A percentile compares a stretch with the other conserved stretches of the same genome.
Conservation (phyloP, 2,329 filamentous ascomycete species). For the Rhinocladiella similis region DNA sequence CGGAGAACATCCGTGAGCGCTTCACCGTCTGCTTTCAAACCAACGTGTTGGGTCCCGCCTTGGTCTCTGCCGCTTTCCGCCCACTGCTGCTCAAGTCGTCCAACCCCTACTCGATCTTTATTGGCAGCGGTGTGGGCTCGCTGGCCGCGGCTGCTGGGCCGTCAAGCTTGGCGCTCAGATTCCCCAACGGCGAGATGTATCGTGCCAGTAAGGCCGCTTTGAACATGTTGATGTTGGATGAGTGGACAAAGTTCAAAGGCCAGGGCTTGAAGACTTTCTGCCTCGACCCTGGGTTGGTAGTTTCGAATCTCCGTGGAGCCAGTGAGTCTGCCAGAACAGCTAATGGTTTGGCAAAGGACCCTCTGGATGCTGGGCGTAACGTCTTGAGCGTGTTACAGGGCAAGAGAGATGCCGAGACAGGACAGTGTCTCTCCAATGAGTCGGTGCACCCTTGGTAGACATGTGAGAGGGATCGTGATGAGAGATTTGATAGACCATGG, state of each 20-base stretch:
- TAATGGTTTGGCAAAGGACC: slow-evolving; percentile 29
- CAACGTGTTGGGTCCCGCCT: slow-evolving; percentile 38
- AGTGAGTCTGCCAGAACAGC: slow-evolving; percentile 34
- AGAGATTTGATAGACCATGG: too few species aligned
- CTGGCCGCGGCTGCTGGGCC: slow-evolving; percentile 9
- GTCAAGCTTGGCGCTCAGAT: slow-evolving; percentile 40
- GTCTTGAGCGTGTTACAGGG: slow-evolving; percentile 45
- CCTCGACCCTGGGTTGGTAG: slow-evolving; percentile 49
- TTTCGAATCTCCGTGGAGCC: slow-evolving; percentile 43
- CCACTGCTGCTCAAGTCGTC: slow-evolving; percentile 36
- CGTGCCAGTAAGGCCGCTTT: slow-evolving; percentile 37
- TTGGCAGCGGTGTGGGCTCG: slow-evolving; percentile 37
- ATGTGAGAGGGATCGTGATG: too few species aligned
- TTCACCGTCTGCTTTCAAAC: slow-evolving; percentile 34
- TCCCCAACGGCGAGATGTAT: slow-evolving; percentile 1
- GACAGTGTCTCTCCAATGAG: slow-evolving; percentile 26
- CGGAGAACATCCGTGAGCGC: slow-evolving; percentile 13
- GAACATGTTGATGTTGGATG: slow-evolving; percentile 54
- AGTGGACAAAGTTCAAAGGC: slow-evolving; percentile 42
- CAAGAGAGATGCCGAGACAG: slow-evolving; percentile 42
- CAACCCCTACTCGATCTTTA: slow-evolving; percentile 36
- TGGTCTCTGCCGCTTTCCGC: slow-evolving; percentile 35
- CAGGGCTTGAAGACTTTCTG: slow-evolving; percentile 52
- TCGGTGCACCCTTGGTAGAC: slow-evolving; percentile 18
- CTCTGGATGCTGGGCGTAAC: slow-evolving; percentile 41